Evolutionary conservation across 768 basidiomycete species (phyloP).

Genomic region (Hypholoma sublateritium): DNA sequence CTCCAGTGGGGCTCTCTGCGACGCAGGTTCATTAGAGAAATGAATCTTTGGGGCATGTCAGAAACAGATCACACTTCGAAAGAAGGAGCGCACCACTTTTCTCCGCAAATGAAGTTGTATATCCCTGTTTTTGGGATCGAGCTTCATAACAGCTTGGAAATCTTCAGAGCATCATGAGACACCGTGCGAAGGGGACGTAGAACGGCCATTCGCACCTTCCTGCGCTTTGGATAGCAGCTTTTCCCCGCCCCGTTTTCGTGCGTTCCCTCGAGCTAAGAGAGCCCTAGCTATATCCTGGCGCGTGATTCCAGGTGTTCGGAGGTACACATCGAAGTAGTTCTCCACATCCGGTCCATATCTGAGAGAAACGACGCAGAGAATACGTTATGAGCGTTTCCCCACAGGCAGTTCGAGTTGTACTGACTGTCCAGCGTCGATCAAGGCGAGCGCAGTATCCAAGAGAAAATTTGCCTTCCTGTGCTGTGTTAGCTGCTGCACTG

Average conservation of each 20-base stretch:
- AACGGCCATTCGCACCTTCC: constrained; percentile 41
- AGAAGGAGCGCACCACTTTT: constrained; percentile 39
- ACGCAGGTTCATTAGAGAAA: constrained; percentile 54
- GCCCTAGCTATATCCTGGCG: constrained; percentile 52
- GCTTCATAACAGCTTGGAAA: constrained; percentile 55
- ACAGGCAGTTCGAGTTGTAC: constrained; percentile 16
- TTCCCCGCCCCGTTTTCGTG: constrained; percentile 56
- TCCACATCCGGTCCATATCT: constrained; percentile 69
- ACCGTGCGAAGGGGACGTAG: not conserved
- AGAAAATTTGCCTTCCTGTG: constrained; percentile 49
- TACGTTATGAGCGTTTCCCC: constrained; percentile 1
- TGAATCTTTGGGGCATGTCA: constrained; percentile 40
- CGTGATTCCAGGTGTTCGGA: constrained; percentile 58
- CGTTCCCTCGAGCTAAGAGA: constrained; percentile 57
- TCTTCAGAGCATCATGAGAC: constrained; percentile 34
- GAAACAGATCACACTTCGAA: constrained; percentile 1
- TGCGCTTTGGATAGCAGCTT: constrained; percentile 55
- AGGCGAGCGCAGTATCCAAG: constrained; percentile 45
- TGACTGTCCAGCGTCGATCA: constrained; percentile 52
- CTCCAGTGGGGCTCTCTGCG: constrained; percentile 61
- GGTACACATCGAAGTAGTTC: constrained; percentile 64
- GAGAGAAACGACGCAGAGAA: constrained; percentile 1
- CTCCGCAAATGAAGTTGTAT: constrained; percentile 49
- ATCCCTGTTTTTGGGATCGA: constrained; percentile 60
- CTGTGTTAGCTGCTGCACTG: constrained; percentile 44